phyloP scores from a whole-genome alignment of 148 eudicot genomes.

The Linanthus parryae region DNA sequence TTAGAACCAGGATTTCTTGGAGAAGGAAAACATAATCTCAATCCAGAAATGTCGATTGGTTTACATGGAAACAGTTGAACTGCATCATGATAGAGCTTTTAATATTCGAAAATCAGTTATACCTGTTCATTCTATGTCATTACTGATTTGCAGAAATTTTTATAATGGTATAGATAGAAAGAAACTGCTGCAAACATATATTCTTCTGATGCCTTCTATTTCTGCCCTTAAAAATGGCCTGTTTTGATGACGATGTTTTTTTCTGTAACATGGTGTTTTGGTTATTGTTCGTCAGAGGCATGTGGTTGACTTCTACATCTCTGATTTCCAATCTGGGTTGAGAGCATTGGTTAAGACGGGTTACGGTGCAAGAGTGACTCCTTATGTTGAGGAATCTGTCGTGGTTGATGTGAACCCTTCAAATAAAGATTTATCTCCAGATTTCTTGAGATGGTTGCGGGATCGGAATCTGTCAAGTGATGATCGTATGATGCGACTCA shows the following conservation, averaged over 20 bases:
- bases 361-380: conserved; percentile 83
- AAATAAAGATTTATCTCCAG: conserved; percentile 72
- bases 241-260: neutral
- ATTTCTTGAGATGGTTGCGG: conserved; percentile 70
- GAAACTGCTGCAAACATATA: no score
- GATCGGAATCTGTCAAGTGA: conserved; percentile 77
- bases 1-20: no score
- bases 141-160: no score
- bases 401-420: conserved; percentile 60
- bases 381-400: conserved; percentile 85
- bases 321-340: conserved; percentile 94
- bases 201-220: neutral
- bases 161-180: no score
- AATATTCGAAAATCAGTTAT: no score
- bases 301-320: conserved; percentile 89
- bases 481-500: conserved; percentile 79
- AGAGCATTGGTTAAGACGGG: conserved; percentile 97
- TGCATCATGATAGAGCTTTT: no score
- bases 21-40: no score
- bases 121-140: no score
- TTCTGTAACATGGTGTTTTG: neutral
- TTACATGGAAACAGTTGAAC: no score
- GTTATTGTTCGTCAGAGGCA: conserved; percentile 64
- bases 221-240: neutral
- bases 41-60: no score